These are phyloP conservation scores for Starmera amethionina DNA, from an alignment of 805 yeast species.

Conservation along the genomic window DNA sequence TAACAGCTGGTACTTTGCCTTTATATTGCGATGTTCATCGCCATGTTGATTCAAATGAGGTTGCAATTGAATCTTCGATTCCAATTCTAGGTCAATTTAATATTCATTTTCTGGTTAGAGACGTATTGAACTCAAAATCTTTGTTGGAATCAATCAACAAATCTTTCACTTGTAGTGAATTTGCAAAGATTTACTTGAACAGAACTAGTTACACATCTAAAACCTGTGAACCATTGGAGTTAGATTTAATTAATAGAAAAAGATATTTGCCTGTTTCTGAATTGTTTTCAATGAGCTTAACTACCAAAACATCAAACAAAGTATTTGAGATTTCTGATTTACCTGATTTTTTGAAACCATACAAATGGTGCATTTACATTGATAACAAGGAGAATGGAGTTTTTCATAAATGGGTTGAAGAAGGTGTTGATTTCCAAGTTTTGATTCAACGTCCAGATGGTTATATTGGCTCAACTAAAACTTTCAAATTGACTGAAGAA, in stretches of 20 bases:
- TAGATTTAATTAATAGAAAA: conserved; percentile 1
- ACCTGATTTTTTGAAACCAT: conserved; percentile 4
- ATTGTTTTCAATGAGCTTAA: conserved; percentile 1
- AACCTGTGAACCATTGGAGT: neutral
- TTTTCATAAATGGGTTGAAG: neutral
- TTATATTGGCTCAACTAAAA: conserved; percentile 8
- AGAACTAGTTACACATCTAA: neutral
- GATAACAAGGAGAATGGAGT: neutral
- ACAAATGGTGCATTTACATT: conserved; percentile 5
- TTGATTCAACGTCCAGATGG: conserved; percentile 17
- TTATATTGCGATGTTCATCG: conserved; percentile 7
- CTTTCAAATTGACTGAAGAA: neutral
- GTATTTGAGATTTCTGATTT: conserved; percentile 1
- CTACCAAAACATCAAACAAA: neutral
- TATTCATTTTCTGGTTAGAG: neutral
- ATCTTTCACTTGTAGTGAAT: neutral
- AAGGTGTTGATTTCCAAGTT: conserved; percentile 1
- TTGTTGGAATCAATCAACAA: neutral
- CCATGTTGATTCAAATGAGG: conserved; percentile 8
- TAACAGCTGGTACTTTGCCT: conserved; percentile 6
- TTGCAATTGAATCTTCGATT: conserved; percentile 4
- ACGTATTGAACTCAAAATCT: neutral
- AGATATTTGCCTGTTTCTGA: conserved; percentile 6
- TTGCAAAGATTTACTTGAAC: too few relatives aligned
- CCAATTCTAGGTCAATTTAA: conserved; percentile 10